Percentiles rank a stretch among this genome's conserved stretches.
Evolutionary conservation across 208 protist species (phyloP).

Genomic region (Crithidia thermophila): DNA sequence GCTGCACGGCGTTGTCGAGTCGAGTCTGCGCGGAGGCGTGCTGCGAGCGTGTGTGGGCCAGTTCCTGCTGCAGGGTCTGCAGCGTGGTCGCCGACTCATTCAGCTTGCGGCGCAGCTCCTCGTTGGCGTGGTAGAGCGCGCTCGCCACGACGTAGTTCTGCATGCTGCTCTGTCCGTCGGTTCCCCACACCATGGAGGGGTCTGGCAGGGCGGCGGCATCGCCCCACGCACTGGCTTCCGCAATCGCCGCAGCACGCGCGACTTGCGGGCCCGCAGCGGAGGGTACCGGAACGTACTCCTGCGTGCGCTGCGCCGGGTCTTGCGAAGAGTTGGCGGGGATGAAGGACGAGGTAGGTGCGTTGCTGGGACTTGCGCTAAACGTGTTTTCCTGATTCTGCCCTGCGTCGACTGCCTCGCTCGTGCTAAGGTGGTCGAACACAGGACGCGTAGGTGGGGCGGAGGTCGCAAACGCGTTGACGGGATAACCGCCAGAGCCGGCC

Average conservation of each 20-base stretch:
- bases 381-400: too few relatives aligned
- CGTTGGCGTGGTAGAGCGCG: constrained; percentile 87
- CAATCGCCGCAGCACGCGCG: constrained; percentile 36
- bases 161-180: constrained; percentile 62
- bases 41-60: constrained; percentile 50
- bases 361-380: too few relatives aligned
- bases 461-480: too few relatives aligned
- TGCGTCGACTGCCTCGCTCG: too few relatives aligned
- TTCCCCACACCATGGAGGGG: constrained; percentile 88
- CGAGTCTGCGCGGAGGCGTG: constrained; percentile 42
- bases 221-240: constrained; percentile 41
- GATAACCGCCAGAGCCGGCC: too few relatives aligned
- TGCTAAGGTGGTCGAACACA: too few relatives aligned
- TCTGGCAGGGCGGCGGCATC: constrained; percentile 56
- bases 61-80: constrained; percentile 76
- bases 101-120: constrained; percentile 81
- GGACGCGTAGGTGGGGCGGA: too few relatives aligned
- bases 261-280: constrained; percentile 42
- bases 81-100: constrained; percentile 67
- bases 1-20: constrained; percentile 62
- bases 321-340: neutral
- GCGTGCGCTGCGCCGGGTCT: neutral
- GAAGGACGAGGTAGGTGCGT: neutral
- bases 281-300: constrained; percentile 51
- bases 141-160: constrained; percentile 82